These are phyloP conservation scores for Hymenoscyphus salicellus DNA, from an alignment of 2,329 filamentous ascomycete genomes.

Conservation along the genomic window DNA sequence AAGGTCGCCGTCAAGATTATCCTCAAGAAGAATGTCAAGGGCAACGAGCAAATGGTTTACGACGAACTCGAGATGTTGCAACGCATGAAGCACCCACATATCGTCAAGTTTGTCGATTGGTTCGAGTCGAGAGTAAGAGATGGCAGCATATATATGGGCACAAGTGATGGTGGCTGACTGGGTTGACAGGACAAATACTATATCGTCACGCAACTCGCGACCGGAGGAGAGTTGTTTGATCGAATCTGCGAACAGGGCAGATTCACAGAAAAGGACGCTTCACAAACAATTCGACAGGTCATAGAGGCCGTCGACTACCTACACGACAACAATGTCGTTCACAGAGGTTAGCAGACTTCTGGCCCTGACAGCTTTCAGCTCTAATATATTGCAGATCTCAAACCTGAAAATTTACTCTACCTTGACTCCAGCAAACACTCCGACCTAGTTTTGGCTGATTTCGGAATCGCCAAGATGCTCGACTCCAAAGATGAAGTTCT, in stretches of 20 bases:
- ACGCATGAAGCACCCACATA: conserved; percentile 85
- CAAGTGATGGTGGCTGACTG: conserved; percentile 9
- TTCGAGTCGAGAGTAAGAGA: conserved; percentile 86
- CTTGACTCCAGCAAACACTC: conserved; percentile 75
- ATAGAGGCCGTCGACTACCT: conserved; percentile 91
- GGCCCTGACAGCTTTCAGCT: background rate
- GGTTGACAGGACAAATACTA: conserved; percentile 89
- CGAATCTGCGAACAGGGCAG: conserved; percentile 97
- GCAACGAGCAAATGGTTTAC: conserved; percentile 97
- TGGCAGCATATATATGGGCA: background rate
- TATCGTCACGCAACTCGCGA: conserved; percentile 94
- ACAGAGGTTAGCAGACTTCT: conserved; percentile 63
- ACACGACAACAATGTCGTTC: conserved; percentile 91
- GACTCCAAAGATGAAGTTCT: conserved; percentile 87
- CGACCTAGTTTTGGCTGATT: conserved; percentile 89
- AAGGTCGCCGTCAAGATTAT: conserved; percentile 99
- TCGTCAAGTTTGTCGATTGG: conserved; percentile 97
- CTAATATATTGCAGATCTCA: conserved; percentile 66
- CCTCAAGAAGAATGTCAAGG: conserved; percentile 97
- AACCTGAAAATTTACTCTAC: conserved; percentile 96
- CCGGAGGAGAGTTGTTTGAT: conserved; percentile 94
- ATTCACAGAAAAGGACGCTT: conserved; percentile 93
- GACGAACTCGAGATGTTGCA: conserved; percentile 95
- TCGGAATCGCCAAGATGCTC: conserved; percentile 97
- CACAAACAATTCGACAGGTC: conserved; percentile 91